A percentile compares a stretch with the other conserved stretches of the same genome.
These are phyloP conservation scores for Hypoxylon cercidicola DNA, from an alignment of 495 filamentous ascomycete species.

Conservation along the genomic window DNA sequence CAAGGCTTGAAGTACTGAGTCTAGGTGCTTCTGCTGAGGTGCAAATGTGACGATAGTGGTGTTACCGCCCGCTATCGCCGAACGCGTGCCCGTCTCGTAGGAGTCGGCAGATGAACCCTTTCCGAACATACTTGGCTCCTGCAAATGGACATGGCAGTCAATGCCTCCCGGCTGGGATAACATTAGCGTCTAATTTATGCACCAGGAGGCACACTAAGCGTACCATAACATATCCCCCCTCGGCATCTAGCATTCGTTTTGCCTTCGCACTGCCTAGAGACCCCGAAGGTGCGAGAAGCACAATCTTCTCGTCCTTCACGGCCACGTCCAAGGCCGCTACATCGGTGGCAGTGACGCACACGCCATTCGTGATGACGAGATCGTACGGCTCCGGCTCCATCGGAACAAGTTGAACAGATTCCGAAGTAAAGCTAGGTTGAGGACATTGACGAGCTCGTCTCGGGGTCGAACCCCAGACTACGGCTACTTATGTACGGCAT, in stretches of 20 bases:
- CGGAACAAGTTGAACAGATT: slow-evolving; percentile 18
- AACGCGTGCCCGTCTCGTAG: slow-evolving; percentile 65
- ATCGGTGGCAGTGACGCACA: slow-evolving; percentile 17
- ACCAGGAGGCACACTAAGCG: slow-evolving; percentile 18
- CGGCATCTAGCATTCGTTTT: slow-evolving; percentile 57
- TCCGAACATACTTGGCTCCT: slow-evolving; percentile 58
- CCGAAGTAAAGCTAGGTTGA: background rate
- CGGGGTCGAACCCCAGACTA: background rate
- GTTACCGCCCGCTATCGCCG: slow-evolving; percentile 68
- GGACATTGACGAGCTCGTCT: background rate
- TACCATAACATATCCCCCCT: slow-evolving; percentile 61
- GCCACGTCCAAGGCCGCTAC: slow-evolving; percentile 14
- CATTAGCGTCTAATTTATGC: background rate
- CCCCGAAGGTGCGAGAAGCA: slow-evolving; percentile 53
- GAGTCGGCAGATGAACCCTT: slow-evolving; percentile 61
- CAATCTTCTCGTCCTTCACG: slow-evolving; percentile 56
- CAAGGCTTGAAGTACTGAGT: slow-evolving; percentile 60
- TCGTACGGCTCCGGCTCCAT: slow-evolving; percentile 10
- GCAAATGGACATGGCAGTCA: slow-evolving; percentile 59
- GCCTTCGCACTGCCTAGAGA: slow-evolving; percentile 40
- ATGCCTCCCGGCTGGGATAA: slow-evolving; percentile 49
- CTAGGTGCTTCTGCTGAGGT: slow-evolving; percentile 60
- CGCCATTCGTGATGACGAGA: slow-evolving; percentile 17
- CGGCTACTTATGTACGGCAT: slow-evolving; percentile 3
- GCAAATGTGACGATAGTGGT: slow-evolving; percentile 71